phyloP scores from a whole-genome alignment of 148 eudicot species.

The Vaccinium darrowii region DNA sequence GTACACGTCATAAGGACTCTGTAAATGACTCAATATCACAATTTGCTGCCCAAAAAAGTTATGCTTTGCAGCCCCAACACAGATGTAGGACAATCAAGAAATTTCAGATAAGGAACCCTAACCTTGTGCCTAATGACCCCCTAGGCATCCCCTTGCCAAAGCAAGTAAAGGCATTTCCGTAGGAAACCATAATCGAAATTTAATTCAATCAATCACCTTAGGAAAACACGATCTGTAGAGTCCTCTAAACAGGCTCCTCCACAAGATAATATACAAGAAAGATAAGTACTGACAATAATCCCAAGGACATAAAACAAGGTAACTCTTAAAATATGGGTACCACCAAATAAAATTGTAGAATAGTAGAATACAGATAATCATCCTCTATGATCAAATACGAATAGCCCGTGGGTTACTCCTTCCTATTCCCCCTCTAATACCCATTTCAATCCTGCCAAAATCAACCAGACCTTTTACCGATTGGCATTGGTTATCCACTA shows the following conservation, averaged over 20 bases:
- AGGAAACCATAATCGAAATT: too few species aligned
- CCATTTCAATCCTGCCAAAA: not conserved
- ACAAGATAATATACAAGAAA: not conserved
- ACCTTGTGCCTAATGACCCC: too few species aligned
- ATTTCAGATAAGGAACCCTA: not conserved
- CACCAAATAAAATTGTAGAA: not conserved
- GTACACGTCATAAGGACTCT: not conserved
- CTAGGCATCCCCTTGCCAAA: too few species aligned
- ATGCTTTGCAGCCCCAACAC: not conserved
- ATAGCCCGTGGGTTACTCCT: too few species aligned
- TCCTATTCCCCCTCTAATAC: not conserved
- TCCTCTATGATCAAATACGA: not conserved
- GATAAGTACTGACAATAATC: not conserved
- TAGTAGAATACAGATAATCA: not conserved
- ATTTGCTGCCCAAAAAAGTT: not conserved
- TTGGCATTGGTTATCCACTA: not conserved
- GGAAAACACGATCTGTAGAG: not conserved
- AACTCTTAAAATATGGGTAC: not conserved
- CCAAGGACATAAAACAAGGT: not conserved
- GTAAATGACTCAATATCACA: not conserved
- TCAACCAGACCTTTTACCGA: not conserved
- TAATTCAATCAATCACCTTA: not conserved
- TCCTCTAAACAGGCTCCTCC: not conserved
- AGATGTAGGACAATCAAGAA: not conserved
- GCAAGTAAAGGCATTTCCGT: too few species aligned